Evolutionary conservation across 148 eudicot genomes (phyloP).

Genomic region (Heliosperma pusillum): DNA sequence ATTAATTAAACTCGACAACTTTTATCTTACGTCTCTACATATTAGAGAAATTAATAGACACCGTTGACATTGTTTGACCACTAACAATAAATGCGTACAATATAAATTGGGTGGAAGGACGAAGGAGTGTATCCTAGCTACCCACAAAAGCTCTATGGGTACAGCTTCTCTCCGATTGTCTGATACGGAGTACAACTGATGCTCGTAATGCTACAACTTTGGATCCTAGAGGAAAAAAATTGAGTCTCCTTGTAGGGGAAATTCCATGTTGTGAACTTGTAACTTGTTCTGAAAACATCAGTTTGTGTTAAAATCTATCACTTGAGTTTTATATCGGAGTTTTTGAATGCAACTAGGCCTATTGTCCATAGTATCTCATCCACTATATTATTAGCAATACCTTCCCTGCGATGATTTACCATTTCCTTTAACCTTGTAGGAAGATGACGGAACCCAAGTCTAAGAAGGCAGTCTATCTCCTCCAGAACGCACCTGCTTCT

Average conservation of each 20-base stretch:
- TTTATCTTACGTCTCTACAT: too few relatives aligned
- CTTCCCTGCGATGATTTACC: conserved; percentile 2
- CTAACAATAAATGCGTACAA: neutral
- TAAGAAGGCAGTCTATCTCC: conserved; percentile 70
- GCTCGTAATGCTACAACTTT: neutral
- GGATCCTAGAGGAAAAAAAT: neutral
- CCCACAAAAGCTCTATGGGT: neutral
- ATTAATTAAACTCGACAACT: neutral
- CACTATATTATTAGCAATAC: neutral
- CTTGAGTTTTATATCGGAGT: neutral
- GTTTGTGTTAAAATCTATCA: neutral
- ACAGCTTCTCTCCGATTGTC: neutral
- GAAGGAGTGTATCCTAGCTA: neutral
- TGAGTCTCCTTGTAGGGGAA: neutral
- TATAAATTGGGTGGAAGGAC: neutral
- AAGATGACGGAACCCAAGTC: conserved; percentile 62
- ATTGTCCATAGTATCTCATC: neutral
- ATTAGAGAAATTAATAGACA: too few relatives aligned
- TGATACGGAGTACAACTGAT: neutral
- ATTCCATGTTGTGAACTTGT: neutral
- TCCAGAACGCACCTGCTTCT: conserved; percentile 55
- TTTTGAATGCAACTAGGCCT: neutral
- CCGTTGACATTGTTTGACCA: neutral
- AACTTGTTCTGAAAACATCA: neutral
- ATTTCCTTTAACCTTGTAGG: conserved; percentile 36